Evolutionary conservation across 2,329 filamentous ascomycete species (phyloP).

Genomic region (Seiridium unicorne): DNA sequence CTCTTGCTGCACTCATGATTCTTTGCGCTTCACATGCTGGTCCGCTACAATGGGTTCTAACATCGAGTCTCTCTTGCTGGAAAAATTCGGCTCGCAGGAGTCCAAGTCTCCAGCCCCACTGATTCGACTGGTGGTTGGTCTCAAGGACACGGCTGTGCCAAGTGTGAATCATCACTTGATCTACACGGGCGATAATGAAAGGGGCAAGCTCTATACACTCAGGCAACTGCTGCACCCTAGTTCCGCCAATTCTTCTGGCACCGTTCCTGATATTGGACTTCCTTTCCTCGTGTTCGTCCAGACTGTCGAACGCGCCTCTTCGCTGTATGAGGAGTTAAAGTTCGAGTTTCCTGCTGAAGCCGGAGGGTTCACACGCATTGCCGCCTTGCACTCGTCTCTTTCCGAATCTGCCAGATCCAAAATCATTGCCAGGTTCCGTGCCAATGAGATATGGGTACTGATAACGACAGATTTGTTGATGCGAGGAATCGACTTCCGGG

Average conservation of each 20-base stretch:
- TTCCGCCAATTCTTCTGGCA: conserved; percentile 40
- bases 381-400: conserved; percentile 85
- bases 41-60: conserved; percentile 96
- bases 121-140: conserved; percentile 85
- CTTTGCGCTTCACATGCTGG: conserved; percentile 81
- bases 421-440: conserved; percentile 87
- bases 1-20: conserved; percentile 69
- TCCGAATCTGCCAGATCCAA: conserved; percentile 71
- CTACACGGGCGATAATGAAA: conserved; percentile 82
- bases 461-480: conserved; percentile 94
- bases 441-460: conserved; percentile 91
- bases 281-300: conserved; percentile 96
- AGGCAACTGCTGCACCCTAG: conserved; percentile 84
- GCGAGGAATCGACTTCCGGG: conserved; percentile 90
- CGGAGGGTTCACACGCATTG: conserved; percentile 79
- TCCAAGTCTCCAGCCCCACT: conserved; percentile 51
- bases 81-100: conserved; percentile 48
- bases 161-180: conserved; percentile 86
- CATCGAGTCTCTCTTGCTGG: conserved; percentile 56
- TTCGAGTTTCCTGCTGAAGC: conserved; percentile 93
- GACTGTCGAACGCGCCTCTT: conserved; percentile 86
- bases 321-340: conserved; percentile 83
- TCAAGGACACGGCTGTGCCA: conserved; percentile 93
- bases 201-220: conserved; percentile 88
- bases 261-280: conserved; percentile 67